Conservation (phyloP, 2,329 filamentous ascomycete genomes). For the Rutstroemia sp. region DNA sequence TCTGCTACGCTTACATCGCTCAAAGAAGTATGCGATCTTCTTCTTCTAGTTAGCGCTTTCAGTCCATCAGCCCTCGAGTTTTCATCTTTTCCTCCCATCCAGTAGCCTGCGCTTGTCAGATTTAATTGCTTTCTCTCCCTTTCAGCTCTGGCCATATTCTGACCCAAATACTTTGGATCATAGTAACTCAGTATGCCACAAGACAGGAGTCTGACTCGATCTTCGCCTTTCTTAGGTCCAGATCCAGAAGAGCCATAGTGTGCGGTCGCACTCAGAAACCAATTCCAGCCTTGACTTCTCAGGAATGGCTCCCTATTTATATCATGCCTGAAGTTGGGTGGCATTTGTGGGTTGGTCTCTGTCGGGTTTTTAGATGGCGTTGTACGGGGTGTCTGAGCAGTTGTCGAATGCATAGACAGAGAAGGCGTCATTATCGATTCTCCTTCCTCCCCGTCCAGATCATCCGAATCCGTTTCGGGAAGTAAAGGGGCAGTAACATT, state of each 20-base stretch:
- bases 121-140: slow-evolving; percentile 34
- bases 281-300: slow-evolving; percentile 35
- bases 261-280: slow-evolving; percentile 38
- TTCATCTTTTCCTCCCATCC: slow-evolving; percentile 26
- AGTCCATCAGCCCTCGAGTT: slow-evolving; percentile 28
- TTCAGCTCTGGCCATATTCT: slow-evolving; percentile 26
- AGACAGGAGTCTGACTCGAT: slow-evolving; percentile 32
- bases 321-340: slow-evolving; percentile 32
- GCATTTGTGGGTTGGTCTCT: slow-evolving; percentile 22
- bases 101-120: slow-evolving; percentile 35
- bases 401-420: slow-evolving; percentile 29
- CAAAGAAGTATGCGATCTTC: slow-evolving; percentile 32
- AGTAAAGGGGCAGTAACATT: slow-evolving; percentile 40
- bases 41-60: slow-evolving; percentile 30
- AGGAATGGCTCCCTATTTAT: slow-evolving; percentile 34
- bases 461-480: slow-evolving; percentile 9
- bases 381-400: slow-evolving; percentile 32
- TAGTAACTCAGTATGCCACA: slow-evolving; percentile 42
- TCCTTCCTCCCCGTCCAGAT: slow-evolving; percentile 9
- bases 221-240: slow-evolving; percentile 36
- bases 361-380: slow-evolving; percentile 26
- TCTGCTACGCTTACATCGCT: slow-evolving; percentile 28
- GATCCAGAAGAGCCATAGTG: slow-evolving; percentile 36
- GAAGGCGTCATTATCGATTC: slow-evolving; percentile 29
- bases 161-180: slow-evolving; percentile 30